Evolutionary conservation across 2,329 filamentous ascomycete species (phyloP), one percentile per base, ranked within the genome.

Genomic region (Rutstroemia sydowiana): DNA sequence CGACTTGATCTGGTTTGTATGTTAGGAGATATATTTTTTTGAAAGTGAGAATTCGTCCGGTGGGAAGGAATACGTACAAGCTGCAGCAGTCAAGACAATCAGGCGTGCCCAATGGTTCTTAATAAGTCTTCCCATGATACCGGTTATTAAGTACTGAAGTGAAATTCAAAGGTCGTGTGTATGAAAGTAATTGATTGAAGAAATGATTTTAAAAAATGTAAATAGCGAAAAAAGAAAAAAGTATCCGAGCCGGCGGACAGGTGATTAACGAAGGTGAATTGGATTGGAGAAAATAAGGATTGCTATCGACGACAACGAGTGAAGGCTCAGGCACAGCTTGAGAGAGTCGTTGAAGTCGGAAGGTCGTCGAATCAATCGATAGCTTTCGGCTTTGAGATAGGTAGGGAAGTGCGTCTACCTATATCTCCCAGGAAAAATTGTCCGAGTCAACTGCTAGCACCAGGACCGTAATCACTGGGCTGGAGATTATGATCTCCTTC

Each of bases 21-120:
- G 50, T 34, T 51, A 48, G 41, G 50, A 46, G 28, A 13, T 28
- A 32, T 16, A 16, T 37, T 10, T 37, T 39, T 53, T 18, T 1
- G 10, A n/a, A 2, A 13, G 11, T n/a, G 8, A 39, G 53, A 20
- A 40, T n/a, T n/a, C n/a, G n/a, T n/a, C n/a, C n/a, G n/a, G n/a
- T n/a, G n/a, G n/a, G n/a, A n/a, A n/a, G n/a, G 54, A 46, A 45
- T 43, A 61, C 73, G 31, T 70, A 75, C 73, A 75, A 53, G 63
- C 62, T 63, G 88, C 85, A 34, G 93, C 89, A 26, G 88, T 88
- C 68, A 98, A 75, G 70, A 95, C 79, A 66, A 98, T 93, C 65
- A 98, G 84, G 56, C 93, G 86, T 62, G 90, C 93, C 89, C 89
- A 95, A 76, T 98, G 93, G 75, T 97, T 97, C 79, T 98, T 98